phyloP scores from a whole-genome alignment of 805 yeast genomes.

The Hanseniaspora vineae region DNA sequence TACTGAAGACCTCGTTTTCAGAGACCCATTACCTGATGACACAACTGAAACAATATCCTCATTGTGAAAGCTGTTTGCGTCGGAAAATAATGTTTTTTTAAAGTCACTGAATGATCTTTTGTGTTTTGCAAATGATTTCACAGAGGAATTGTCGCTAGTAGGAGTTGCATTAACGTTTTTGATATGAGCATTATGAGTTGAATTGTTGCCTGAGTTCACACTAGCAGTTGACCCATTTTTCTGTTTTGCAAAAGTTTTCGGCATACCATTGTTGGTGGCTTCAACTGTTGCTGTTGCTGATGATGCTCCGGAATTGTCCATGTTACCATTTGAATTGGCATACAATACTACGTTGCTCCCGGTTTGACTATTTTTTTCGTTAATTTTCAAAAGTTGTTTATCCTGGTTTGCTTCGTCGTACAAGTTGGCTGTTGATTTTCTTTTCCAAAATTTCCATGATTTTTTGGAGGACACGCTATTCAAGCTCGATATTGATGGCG shows the following conservation, averaged over 20 bases:
- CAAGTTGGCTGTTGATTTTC: constrained; percentile 6
- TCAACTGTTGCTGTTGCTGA: not conserved
- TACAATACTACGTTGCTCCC: not conserved
- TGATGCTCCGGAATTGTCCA: not conserved
- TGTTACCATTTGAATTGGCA: not conserved
- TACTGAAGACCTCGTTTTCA: constrained; percentile 14
- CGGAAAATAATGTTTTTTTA: constrained; percentile 2
- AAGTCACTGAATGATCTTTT: not conserved
- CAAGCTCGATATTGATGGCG: not conserved
- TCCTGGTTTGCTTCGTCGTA: not conserved
- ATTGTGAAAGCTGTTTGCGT: constrained; percentile 3
- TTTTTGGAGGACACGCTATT: not conserved
- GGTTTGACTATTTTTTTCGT: not conserved
- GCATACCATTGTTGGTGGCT: no score
- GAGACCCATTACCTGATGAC: constrained; percentile 9
- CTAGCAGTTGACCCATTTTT: not conserved
- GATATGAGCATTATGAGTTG: not conserved
- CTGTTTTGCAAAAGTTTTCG: not conserved
- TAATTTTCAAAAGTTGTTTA: not conserved
- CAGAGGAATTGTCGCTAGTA: not conserved
- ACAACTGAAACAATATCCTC: constrained; percentile 4
- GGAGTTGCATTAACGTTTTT: not conserved
- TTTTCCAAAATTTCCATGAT: constrained; percentile 25
- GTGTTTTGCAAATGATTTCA: not conserved
- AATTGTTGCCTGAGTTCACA: not conserved